Evolutionary conservation across 73 alveolate species (phyloP).

Genomic region (Paramecium primaurelia): DNA sequence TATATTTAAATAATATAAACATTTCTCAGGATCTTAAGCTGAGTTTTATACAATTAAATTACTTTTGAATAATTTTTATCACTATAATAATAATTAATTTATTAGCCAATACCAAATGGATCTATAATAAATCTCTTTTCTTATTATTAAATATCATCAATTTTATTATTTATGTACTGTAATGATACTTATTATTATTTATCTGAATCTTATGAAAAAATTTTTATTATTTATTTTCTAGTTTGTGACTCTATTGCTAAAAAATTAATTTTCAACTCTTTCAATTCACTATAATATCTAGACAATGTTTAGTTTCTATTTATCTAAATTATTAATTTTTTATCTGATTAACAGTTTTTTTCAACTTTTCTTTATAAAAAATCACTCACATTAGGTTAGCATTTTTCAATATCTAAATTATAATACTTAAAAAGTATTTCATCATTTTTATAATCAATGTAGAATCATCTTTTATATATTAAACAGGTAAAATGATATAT

Average conservation of each 20-base stretch:
- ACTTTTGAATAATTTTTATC: conserved; percentile 3
- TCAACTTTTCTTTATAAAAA: neutral
- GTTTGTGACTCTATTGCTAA: neutral
- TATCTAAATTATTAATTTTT: neutral
- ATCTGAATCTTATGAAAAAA: neutral
- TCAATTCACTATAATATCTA: neutral
- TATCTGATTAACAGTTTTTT: neutral
- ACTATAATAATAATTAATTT: conserved; percentile 3
- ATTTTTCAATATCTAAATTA: neutral
- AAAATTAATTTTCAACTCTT: neutral
- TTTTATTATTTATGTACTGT: no score
- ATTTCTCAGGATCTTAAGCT: conserved; percentile 14
- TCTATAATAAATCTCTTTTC: neutral
- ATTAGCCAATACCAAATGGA: conserved; percentile 4
- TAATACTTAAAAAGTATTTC: neutral
- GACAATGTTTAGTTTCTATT: neutral
- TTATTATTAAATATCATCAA: no score
- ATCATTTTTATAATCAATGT: neutral
- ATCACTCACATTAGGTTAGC: neutral
- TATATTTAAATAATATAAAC: neutral
- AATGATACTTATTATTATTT: neutral
- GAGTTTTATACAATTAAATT: neutral
- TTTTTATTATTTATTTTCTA: neutral
- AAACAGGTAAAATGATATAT: neutral
- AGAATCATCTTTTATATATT: neutral